Base-by-base conservation (phyloP, 495 filamentous ascomycete genomes). In the Copromyces sp. region DNA sequence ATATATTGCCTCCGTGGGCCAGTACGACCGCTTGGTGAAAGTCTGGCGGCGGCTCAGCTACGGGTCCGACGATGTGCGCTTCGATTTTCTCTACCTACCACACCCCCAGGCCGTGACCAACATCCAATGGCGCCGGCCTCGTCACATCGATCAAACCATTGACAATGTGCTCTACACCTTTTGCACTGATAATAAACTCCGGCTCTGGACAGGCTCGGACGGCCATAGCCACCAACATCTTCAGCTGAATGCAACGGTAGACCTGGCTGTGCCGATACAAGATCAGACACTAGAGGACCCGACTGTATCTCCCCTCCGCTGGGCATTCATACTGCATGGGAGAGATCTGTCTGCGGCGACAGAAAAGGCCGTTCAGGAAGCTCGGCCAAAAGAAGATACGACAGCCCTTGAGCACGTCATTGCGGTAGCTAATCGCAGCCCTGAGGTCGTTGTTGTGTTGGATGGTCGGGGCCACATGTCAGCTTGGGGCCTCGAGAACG, bases 101-200 rank as follows among this genome's bases (percentile, higher is more conserved):
- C 95, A 99, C 81, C 94, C 94, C 2, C 83, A 86, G 68, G 83
- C 90, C 0, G 89, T 99, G 39, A 97, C 92, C 9, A 88, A 87
- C 71, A 84, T 98, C 74, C 91, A 95, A 76, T 99, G 95, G 95
- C 88, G 94, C 39, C 85, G 86, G 70, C 91, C 93, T 3, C 87
- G 86, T 68, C 89, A 94, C 77, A 83, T 87, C 40, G 93, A 93
- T 37, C 92, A 97, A 77, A 90, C 88, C 7, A 88, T 91, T 47
- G 93, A 95, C 45, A 94, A 96, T 81, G 91, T 96, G 3, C 86
- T 99, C n/a, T 98, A 95, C 78, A 97, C 96, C 0, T 88, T 95
- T 72, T 96, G 94, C 77, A 87, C 87, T n/a, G 96, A 98, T 77
- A 89, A 90, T 59, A 87, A 91, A 70, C 80, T 98, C 69, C 87